Conservation (phyloP, 257 asterid species). For the Solanum sparsipilum region DNA sequence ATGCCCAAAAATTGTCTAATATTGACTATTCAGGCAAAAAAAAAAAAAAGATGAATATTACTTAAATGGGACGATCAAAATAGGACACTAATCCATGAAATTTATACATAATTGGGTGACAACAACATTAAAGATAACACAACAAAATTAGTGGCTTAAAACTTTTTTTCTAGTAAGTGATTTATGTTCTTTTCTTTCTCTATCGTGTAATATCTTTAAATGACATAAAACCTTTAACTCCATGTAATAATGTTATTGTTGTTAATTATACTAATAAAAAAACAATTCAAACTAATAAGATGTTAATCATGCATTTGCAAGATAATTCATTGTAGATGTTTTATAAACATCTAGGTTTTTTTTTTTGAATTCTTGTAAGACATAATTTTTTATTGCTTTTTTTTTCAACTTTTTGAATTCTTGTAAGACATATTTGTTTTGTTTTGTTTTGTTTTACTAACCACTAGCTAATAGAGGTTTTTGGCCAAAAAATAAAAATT, state of each 20-base stretch:
- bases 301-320: neutral
- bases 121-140: neutral
- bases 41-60: neutral
- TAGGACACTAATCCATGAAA: neutral
- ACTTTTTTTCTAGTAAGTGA: neutral
- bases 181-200: neutral
- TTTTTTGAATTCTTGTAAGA: no score
- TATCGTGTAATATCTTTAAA: neutral
- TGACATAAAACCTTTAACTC: neutral
- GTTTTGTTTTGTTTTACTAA: neutral
- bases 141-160: neutral
- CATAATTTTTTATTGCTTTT: no score
- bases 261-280: neutral
- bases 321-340: neutral
- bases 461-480: neutral
- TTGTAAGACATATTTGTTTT: neutral
- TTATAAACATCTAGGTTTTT: neutral
- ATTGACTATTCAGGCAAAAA: neutral
- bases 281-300: neutral
- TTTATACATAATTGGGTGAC: neutral
- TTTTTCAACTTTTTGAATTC: neutral
- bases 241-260: neutral
- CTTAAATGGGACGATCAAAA: neutral
- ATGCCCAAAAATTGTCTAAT: neutral
- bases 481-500: neutral